Percentiles rank a stretch among this genome's conserved stretches.
Conservation (phyloP, 306 rosid genomes). For the Gleditsia sinensis region DNA sequence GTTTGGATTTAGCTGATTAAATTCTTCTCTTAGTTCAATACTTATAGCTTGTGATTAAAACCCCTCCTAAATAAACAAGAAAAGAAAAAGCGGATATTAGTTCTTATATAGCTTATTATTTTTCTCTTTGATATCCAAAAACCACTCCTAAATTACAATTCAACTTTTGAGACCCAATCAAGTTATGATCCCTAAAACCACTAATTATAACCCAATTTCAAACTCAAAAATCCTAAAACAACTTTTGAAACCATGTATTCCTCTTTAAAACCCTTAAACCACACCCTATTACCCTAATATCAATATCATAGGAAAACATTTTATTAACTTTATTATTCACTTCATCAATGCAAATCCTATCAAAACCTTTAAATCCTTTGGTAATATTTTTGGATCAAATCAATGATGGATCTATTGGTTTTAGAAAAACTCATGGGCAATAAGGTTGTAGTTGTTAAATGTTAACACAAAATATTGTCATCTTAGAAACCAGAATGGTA, state of each 20-base stretch:
- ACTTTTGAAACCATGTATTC: background rate
- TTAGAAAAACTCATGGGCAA: background rate
- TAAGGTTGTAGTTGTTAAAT: background rate
- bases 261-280: background rate
- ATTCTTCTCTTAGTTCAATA: background rate
- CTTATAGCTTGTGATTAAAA: background rate
- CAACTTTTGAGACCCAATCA: background rate
- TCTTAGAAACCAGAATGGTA: background rate
- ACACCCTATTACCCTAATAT: background rate
- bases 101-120: background rate
- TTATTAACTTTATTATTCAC: background rate
- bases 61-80: background rate
- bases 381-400: background rate
- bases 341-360: slow-evolving; percentile 1
- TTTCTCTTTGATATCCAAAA: no score
- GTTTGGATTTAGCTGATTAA: background rate
- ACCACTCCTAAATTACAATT: background rate
- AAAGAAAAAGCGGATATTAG: background rate
- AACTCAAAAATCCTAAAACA: background rate
- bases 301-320: background rate
- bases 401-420: background rate
- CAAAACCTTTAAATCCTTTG: background rate
- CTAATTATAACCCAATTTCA: background rate
- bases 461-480: background rate
- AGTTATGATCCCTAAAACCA: background rate